Percentiles rank a stretch among this genome's conserved stretches.
phyloP scores from a whole-genome alignment of 495 filamentous ascomycete species.

The Endocarpon pusillum region DNA sequence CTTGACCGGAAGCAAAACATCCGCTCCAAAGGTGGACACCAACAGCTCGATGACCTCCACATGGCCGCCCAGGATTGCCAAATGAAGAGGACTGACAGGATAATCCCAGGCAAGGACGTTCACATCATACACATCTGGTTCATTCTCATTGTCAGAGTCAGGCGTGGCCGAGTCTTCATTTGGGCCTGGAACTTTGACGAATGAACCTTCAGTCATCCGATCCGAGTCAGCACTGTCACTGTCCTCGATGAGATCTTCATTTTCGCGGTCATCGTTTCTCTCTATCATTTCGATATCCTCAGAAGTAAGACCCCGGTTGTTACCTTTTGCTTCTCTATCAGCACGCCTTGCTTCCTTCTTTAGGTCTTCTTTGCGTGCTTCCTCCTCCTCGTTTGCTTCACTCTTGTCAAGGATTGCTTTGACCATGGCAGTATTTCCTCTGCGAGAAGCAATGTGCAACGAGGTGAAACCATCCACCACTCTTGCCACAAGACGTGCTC shows the following conservation, averaged over 20 bases:
- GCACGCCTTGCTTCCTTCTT: slow-evolving; percentile 20
- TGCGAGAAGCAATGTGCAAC: slow-evolving; percentile 55
- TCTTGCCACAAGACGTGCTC: slow-evolving; percentile 52
- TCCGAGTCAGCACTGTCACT: slow-evolving; percentile 16
- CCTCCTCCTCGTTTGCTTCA: slow-evolving; percentile 48
- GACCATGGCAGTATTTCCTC: slow-evolving; percentile 51
- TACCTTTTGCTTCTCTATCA: not conserved
- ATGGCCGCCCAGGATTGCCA: slow-evolving; percentile 59
- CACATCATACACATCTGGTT: slow-evolving; percentile 64
- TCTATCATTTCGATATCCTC: slow-evolving; percentile 8
- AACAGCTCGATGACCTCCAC: slow-evolving; percentile 46
- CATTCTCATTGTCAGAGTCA: slow-evolving; percentile 39
- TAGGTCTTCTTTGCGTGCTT: slow-evolving; percentile 36
- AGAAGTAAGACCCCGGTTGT: slow-evolving; percentile 2
- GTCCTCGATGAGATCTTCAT: slow-evolving; percentile 22
- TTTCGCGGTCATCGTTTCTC: slow-evolving; percentile 18
- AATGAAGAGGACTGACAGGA: slow-evolving; percentile 50
- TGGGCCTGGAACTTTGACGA: slow-evolving; percentile 41
- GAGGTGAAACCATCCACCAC: slow-evolving; percentile 64
- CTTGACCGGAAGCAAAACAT: slow-evolving; percentile 55
- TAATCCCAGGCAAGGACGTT: slow-evolving; percentile 63
- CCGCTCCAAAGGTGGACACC: slow-evolving; percentile 56
- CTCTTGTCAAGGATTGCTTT: slow-evolving; percentile 52
- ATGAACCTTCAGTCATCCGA: slow-evolving; percentile 39
- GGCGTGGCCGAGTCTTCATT: slow-evolving; percentile 13